A percentile compares a stretch with the other conserved stretches of the same genome.
Conservation (phyloP, 192 early-diverging fungal genomes). For the Rhizoclosmatium globosum region DNA sequence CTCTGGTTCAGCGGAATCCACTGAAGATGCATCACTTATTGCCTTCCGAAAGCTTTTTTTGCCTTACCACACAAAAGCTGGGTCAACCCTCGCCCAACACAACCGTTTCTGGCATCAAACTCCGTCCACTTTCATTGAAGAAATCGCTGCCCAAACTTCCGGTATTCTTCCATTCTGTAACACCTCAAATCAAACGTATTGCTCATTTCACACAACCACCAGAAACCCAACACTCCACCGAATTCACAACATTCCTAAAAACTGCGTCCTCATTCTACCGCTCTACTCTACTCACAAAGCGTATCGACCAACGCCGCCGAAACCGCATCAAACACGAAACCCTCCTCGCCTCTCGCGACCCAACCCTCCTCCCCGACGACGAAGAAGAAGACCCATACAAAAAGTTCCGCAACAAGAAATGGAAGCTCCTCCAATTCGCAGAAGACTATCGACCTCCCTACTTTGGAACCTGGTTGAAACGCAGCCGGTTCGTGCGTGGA, state of each 20-base stretch:
- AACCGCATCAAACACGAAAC: neutral
- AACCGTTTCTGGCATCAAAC: constrained; percentile 45
- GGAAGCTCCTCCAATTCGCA: constrained; percentile 74
- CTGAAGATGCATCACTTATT: constrained; percentile 5
- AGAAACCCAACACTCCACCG: neutral
- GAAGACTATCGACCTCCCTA: constrained; percentile 80
- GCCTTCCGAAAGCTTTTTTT: constrained; percentile 58
- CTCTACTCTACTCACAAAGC: neutral
- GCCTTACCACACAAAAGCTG: constrained; percentile 67
- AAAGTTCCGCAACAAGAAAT: constrained; percentile 30
- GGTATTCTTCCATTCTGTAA: neutral
- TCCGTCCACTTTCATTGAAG: neutral
- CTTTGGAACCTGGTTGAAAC: constrained; percentile 83
- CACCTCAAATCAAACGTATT: neutral
- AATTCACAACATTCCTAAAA: constrained; percentile 14
- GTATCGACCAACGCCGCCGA: neutral
- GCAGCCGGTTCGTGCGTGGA: constrained; percentile 60
- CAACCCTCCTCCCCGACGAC: neutral
- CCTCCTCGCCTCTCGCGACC: neutral
- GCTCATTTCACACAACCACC: no score
- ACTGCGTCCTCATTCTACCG: neutral
- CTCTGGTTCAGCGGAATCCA: neutral
- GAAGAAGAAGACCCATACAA: neutral
- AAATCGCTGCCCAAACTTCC: neutral
- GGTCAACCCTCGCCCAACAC: constrained; percentile 50